phyloP scores from a whole-genome alignment of 2,329 filamentous ascomycete species.

The Fusarium sp. region DNA sequence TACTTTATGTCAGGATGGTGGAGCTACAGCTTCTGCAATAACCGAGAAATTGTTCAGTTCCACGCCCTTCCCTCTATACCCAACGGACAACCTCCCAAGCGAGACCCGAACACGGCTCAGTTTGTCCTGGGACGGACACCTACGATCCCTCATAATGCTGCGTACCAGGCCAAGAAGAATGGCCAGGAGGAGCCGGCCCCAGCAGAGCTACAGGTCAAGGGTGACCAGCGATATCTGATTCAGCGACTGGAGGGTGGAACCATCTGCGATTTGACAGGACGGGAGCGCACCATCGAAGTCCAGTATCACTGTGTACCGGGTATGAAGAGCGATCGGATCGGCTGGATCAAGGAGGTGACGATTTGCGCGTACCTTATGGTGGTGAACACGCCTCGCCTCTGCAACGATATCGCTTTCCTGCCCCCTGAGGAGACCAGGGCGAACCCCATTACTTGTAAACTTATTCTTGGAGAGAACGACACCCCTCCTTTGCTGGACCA shows the following conservation, averaged over 20 bases:
- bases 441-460: slow-evolving; percentile 77
- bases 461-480: slow-evolving; percentile 64
- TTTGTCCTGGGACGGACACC: slow-evolving; percentile 74
- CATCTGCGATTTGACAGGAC: slow-evolving; percentile 83
- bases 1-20: slow-evolving; percentile 89
- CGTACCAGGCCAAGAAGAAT: slow-evolving; percentile 37
- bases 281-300: slow-evolving; percentile 82
- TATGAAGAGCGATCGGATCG: slow-evolving; percentile 75
- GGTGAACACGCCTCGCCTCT: slow-evolving; percentile 86
- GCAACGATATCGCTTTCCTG: slow-evolving; percentile 84
- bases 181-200: slow-evolving; percentile 47
- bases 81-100: slow-evolving; percentile 75
- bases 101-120: slow-evolving; percentile 77
- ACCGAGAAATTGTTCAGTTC: slow-evolving; percentile 85
- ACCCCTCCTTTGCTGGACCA: slow-evolving; percentile 52
- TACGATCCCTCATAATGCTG: slow-evolving; percentile 45
- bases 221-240: slow-evolving; percentile 84
- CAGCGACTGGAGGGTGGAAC: slow-evolving; percentile 83
- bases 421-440: slow-evolving; percentile 80
- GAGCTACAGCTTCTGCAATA: slow-evolving; percentile 96
- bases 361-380: slow-evolving; percentile 95
- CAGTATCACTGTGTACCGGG: slow-evolving; percentile 82
- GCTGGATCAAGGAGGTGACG: slow-evolving; percentile 90
- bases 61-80: slow-evolving; percentile 76
- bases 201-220: slow-evolving; percentile 79